These are phyloP conservation scores for Scedosporium dehoogii DNA, from an alignment of 2,329 filamentous ascomycete genomes.

Conservation along the genomic window DNA sequence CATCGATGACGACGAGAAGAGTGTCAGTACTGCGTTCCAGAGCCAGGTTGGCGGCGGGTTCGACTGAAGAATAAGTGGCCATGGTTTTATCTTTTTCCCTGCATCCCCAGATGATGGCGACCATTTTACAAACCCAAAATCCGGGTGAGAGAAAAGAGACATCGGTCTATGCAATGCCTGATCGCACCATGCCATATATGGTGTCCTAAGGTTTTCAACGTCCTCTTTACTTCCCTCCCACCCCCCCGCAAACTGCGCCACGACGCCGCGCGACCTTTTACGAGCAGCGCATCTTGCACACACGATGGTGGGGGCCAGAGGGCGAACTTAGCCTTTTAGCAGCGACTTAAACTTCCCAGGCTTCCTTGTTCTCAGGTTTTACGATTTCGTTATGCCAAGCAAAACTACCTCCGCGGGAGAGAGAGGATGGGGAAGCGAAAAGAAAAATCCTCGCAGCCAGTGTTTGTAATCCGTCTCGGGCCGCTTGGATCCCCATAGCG, in stretches of 20 bases:
- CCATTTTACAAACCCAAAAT: too few relatives aligned
- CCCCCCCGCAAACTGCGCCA: background rate
- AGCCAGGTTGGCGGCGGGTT: conserved; percentile 72
- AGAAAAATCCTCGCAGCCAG: background rate
- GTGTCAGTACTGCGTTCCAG: conserved; percentile 91
- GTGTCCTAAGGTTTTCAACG: background rate
- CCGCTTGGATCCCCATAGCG: background rate
- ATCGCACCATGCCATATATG: background rate
- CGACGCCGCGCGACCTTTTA: background rate
- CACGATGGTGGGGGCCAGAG: background rate
- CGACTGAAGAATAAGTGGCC: conserved; percentile 29
- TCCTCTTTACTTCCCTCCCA: background rate
- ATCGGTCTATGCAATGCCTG: background rate
- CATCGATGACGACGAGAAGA: conserved; percentile 89
- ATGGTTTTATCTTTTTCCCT: background rate
- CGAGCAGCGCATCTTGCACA: background rate
- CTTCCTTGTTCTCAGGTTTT: background rate
- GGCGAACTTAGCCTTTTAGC: background rate
- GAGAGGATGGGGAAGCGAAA: background rate
- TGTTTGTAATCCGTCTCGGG: background rate
- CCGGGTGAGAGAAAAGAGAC: background rate
- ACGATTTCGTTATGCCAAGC: background rate
- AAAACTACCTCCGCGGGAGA: background rate
- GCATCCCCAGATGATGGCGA: background rate
- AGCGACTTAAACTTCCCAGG: background rate